Base-by-base conservation (phyloP, 2,329 filamentous ascomycete species). In the Alternaria incomplexa region DNA sequence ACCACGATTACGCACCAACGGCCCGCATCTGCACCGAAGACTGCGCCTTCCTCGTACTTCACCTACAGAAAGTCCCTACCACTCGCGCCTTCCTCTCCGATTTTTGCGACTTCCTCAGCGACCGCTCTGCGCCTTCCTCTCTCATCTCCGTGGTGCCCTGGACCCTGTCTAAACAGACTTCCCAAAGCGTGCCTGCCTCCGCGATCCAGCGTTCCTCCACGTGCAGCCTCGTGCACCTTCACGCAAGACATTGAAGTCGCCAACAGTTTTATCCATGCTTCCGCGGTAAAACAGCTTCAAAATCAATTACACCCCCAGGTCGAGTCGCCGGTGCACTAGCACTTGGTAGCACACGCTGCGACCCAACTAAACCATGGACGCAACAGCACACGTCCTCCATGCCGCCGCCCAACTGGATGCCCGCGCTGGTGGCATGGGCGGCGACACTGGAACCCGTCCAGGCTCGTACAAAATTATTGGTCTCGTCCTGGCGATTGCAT, bases 381-480 rank as follows among this genome's bases (percentile, higher is more conserved):
- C 79, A 54, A 70, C 79, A 58, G 76, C 71, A 59, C 68, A 81
- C 65, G 60, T 80, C 55, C 70, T 82, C 63, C 73, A 77, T 66
- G 76, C 82, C 60, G 79, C 82, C 56, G 76, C 83, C 56, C 68
- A 77, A 13, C 76, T 87, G 46, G 77, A 83, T 65, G 80, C 81
- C 25, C 83, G 86, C 64, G 79, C 80, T 40, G 82, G 81, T 23
- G 73, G 71, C 44, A 68, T 73, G 26, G 75, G 72, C 45, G 74
- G 74, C 45, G 67, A 75, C 28, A 46, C 69, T 13, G 65, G 72
- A 40, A 61, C 66, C 47, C 83, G 87, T 22, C 88, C 88, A 1
- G 79, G 85, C 10, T 81, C 83, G 32, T 98, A 92, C 86, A 98
- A 97, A 78, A 88, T 90, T 25, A 87, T 98, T 69, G 96, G 96